Evolutionary conservation across 2,329 filamentous ascomycete species (phyloP).

Genomic region (Grosmannia clavigera): DNA sequence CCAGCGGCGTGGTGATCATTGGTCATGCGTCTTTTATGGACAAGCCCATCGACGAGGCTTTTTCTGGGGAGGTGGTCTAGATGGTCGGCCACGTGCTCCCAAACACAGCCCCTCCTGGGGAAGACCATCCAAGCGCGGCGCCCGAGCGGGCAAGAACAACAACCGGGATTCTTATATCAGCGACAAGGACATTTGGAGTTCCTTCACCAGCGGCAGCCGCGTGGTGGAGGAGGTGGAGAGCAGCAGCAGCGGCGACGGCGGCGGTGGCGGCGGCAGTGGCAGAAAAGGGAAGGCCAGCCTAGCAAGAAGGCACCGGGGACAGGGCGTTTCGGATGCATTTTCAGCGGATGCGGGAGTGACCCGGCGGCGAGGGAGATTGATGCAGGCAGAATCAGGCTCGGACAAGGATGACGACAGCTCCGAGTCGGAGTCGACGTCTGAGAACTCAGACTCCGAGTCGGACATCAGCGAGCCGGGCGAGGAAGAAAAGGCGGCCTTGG

Average conservation of each 20-base stretch:
- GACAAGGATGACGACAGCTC: background rate
- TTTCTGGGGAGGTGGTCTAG: constrained; percentile 99
- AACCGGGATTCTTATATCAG: background rate
- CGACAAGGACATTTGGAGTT: background rate
- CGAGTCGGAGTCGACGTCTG: constrained; percentile 23
- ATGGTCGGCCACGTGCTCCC: constrained; percentile 99
- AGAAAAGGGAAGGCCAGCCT: background rate
- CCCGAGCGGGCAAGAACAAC: constrained; percentile 19
- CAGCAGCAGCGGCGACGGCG: constrained; percentile 38
- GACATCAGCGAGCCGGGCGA: constrained; percentile 25
- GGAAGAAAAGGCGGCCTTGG: constrained; percentile 59
- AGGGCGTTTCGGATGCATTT: constrained; percentile 3
- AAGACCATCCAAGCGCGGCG: constrained; percentile 91
- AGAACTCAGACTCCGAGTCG: constrained; percentile 33
- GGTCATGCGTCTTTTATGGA: constrained; percentile 94
- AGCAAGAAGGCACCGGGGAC: background rate
- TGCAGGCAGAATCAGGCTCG: constrained; percentile 18
- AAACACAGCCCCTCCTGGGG: constrained; percentile 87
- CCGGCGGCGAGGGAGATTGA: constrained; percentile 24
- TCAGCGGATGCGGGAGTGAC: background rate
- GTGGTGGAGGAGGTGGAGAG: constrained; percentile 59
- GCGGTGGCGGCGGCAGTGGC: constrained; percentile 37
- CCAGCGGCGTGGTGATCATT: constrained; percentile 83
- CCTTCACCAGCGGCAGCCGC: constrained; percentile 16
- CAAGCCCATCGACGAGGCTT: constrained; percentile 99